These are phyloP conservation scores for Excoecaria agallocha DNA, from an alignment of 345 rosid genomes.

Conservation along the genomic window DNA sequence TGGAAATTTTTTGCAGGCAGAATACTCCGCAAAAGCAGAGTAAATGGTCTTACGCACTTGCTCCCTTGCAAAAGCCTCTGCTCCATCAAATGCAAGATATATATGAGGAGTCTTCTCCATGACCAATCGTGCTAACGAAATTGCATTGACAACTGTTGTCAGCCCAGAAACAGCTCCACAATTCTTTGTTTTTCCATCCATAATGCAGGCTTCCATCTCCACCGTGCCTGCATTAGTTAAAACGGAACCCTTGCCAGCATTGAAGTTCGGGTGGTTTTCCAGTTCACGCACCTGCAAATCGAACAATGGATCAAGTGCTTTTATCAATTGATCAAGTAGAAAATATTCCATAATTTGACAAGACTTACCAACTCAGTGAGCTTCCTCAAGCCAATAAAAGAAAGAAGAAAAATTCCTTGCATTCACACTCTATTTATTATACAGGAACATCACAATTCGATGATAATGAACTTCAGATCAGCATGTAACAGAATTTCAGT, in stretches of 20 bases:
- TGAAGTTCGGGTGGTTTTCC: constrained; percentile 74
- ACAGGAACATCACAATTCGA: background rate
- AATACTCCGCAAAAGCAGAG: constrained; percentile 8
- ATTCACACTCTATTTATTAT: too few species aligned
- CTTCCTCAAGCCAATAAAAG: background rate
- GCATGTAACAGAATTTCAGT: background rate
- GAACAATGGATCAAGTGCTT: background rate
- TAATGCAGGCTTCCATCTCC: constrained; percentile 96
- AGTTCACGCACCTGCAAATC: constrained; percentile 65
- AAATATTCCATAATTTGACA: background rate
- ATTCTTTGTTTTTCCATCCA: constrained; percentile 82
- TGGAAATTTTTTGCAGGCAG: background rate
- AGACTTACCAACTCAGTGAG: background rate
- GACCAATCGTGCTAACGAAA: constrained; percentile 79
- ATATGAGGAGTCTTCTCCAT: constrained; percentile 96
- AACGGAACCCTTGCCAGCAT: constrained; percentile 96
- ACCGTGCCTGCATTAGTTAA: constrained; percentile 65
- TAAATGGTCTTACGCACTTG: constrained; percentile 47
- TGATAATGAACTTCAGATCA: background rate
- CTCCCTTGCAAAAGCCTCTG: constrained; percentile 90
- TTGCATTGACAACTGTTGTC: constrained; percentile 75
- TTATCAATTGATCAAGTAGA: constrained; percentile 2
- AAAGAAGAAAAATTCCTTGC: too few species aligned
- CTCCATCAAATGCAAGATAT: constrained; percentile 76
- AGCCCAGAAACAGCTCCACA: constrained; percentile 96